Base-by-base conservation (phyloP, 176 grass and related monocot genomes). In the Otatea glauca region DNA sequence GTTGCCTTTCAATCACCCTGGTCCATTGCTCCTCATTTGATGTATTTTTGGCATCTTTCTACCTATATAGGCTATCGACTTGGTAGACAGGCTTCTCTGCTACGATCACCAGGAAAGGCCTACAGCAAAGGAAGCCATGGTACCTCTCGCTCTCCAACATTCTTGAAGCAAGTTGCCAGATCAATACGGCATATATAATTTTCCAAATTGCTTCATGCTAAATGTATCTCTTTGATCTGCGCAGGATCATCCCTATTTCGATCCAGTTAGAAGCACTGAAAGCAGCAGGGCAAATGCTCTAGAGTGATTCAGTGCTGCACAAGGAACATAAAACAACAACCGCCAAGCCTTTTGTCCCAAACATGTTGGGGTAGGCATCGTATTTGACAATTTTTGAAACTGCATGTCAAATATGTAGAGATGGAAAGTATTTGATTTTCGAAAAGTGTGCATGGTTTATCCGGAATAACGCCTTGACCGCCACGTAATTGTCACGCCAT, bases 21-120 rank as follows among this genome's bases (percentile, higher is more conserved):
- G 10, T 68, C 5, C 71, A 48, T 81, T 72, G 9, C 24, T 54
- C 2, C 66, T 14, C 13, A 12, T 75, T 87, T 74, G 41, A 55
- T 60, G 17, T 88, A 15, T 70, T 74, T 77, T 70, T 91, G 20
- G 74, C 39, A 67, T 58, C 1, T 68, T 74, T 88, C n/a, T 25
- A 75, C 27, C 39, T 80, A 65, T 58, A 8, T 85, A 99, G 96
- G 90, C 93, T 34, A 85, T 99, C n/a, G 93, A 99, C 86, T 94
- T 99, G 81, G 78, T 96, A 50, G 91, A 96, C 77, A 93, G 77
- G 86, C 88, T 99, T 29, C 88, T 99, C 24, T 85, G 78, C 6
- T 99, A 89, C 21, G 93, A 99, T 75, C 96, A 99, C 74, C 91
- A 94, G n/a, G 93, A 99, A 91, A 91, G 96, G 83, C 89, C 78